Conservation (phyloP, 2,329 filamentous ascomycete species). For the Diaporthe velutina region DNA sequence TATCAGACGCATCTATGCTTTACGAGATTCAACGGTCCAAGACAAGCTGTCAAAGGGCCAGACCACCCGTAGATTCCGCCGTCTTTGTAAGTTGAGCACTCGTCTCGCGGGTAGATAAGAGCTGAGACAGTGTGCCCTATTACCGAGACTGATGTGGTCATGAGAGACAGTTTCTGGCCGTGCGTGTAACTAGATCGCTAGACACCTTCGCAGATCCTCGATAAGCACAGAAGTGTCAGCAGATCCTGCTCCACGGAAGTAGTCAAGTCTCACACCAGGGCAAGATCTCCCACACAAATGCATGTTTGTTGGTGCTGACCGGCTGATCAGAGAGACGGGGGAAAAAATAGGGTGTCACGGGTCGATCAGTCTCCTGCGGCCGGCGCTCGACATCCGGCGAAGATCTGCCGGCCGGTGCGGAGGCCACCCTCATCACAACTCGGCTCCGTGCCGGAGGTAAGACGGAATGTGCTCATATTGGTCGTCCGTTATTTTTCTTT, state of each 20-base stretch:
- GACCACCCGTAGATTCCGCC: background rate
- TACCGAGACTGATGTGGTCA: background rate
- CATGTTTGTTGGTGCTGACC: background rate
- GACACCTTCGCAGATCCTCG: background rate
- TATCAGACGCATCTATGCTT: background rate
- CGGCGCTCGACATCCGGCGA: background rate
- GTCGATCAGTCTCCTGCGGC: background rate
- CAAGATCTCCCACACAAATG: background rate
- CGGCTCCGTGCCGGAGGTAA: slow-evolving; percentile 15
- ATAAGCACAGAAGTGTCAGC: slow-evolving; percentile 8
- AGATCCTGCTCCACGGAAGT: background rate
- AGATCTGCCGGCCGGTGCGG: slow-evolving; percentile 22
- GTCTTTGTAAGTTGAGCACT: background rate
- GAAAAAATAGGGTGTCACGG: slow-evolving; percentile 1
- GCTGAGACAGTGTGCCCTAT: background rate
- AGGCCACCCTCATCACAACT: background rate
- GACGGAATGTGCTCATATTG: background rate
- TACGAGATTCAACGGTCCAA: background rate
- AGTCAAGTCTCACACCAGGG: background rate
- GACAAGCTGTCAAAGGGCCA: slow-evolving; percentile 22
- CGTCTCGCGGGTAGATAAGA: slow-evolving; percentile 7
- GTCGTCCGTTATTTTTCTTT: too few species aligned
- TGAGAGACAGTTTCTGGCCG: slow-evolving; percentile 10
- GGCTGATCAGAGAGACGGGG: background rate
- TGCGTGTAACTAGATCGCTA: background rate